Evolutionary conservation across 108 stramenopile genomes (phyloP).

Genomic region (Pseudonitzschia pungens): DNA sequence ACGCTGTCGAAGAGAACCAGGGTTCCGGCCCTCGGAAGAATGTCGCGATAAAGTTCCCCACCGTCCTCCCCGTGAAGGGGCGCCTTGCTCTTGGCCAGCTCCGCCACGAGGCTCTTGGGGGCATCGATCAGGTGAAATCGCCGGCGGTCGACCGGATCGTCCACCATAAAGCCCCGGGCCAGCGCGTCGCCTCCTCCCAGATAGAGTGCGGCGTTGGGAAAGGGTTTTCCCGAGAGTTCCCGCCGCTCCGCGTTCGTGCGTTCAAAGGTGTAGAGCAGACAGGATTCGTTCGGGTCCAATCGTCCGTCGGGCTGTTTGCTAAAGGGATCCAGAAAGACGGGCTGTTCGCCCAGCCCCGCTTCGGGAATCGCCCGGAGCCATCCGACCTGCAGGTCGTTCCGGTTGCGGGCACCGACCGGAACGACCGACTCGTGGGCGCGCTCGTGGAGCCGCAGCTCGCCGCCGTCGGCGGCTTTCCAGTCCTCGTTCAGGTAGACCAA

Average conservation of each 20-base stretch:
- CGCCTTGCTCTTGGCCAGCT: background rate
- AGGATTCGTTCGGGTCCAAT: constrained; percentile 19
- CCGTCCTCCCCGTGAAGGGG: background rate
- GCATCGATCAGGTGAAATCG: constrained; percentile 49
- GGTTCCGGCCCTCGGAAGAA: background rate
- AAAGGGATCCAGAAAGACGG: constrained; percentile 58
- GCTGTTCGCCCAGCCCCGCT: constrained; percentile 36
- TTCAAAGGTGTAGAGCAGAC: constrained; percentile 43
- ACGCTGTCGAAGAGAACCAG: constrained; percentile 55
- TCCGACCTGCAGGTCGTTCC: constrained; percentile 65
- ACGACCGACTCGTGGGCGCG: constrained; percentile 11
- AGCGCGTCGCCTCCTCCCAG: constrained; percentile 35
- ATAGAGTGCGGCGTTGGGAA: constrained; percentile 53
- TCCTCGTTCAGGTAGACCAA: constrained; percentile 68
- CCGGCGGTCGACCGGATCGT: constrained; percentile 23
- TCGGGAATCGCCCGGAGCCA: constrained; percentile 47
- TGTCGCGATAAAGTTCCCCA: background rate
- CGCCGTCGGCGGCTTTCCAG: constrained; percentile 52
- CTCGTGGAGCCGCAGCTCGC: constrained; percentile 24
- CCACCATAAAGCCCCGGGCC: constrained; percentile 14
- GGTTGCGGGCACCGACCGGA: constrained; percentile 22
- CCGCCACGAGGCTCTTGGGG: constrained; percentile 26
- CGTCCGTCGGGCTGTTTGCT: constrained; percentile 14
- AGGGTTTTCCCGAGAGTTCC: constrained; percentile 46
- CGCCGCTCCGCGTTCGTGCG: background rate